Percentiles rank a stretch among this genome's conserved stretches.
phyloP scores from a whole-genome alignment of 352 stramenopile species.

The Globisporangium nunn region DNA sequence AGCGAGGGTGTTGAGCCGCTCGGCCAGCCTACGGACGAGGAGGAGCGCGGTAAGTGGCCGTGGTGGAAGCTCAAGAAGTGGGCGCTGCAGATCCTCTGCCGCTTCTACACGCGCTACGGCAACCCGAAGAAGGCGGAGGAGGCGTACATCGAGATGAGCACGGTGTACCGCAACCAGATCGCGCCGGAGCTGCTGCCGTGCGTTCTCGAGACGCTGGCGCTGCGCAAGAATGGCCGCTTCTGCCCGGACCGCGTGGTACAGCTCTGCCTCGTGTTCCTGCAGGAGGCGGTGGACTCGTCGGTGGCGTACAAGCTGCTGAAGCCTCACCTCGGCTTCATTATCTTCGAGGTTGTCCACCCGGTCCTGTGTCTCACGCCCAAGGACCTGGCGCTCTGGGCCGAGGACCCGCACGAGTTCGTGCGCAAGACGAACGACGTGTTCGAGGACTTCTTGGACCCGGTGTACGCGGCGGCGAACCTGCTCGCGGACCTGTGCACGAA shows the following conservation, averaged over 20 bases:
- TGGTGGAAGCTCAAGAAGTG: conserved; percentile 99
- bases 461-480: conserved; percentile 92
- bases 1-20: conserved; percentile 65
- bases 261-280: conserved; percentile 91
- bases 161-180: conserved; percentile 91
- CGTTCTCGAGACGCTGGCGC: conserved; percentile 88
- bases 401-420: conserved; percentile 97
- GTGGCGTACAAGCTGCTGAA: conserved; percentile 97
- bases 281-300: conserved; percentile 92
- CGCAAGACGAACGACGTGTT: conserved; percentile 96
- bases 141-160: conserved; percentile 89
- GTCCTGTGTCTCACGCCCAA: conserved; percentile 91
- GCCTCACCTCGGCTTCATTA: conserved; percentile 94
- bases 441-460: conserved; percentile 94
- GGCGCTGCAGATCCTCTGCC: conserved; percentile 93
- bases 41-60: conserved; percentile 91
- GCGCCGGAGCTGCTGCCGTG: conserved; percentile 76
- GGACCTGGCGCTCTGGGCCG: conserved; percentile 93
- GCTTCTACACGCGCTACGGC: conserved; percentile 96
- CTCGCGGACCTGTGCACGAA: conserved; percentile 93
- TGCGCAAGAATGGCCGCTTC: conserved; percentile 92
- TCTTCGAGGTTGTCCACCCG: conserved; percentile 96
- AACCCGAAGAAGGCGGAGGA: conserved; percentile 93
- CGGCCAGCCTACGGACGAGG: conserved; percentile 86
- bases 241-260: conserved; percentile 95